phyloP scores from a whole-genome alignment of 305 asterid species.

The Fraxinus albicans region DNA sequence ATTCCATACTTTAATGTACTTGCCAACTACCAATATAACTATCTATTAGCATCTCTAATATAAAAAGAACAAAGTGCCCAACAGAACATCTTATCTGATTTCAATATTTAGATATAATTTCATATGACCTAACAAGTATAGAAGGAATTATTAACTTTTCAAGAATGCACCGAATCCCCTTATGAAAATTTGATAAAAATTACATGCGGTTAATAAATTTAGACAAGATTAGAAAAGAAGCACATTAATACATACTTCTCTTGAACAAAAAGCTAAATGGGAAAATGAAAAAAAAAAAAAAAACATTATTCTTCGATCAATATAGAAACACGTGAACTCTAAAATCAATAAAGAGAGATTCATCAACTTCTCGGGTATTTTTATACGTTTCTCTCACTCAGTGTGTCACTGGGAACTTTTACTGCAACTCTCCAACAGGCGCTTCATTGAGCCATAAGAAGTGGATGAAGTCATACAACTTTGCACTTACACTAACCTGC shows the following conservation, averaged over 20 bases:
- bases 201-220: background rate
- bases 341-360: background rate
- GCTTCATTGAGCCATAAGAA: constrained; percentile 98
- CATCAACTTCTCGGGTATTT: background rate
- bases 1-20: background rate
- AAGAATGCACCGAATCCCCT: background rate
- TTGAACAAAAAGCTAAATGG: background rate
- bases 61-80: background rate
- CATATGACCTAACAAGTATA: background rate
- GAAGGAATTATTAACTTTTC: background rate
- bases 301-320: background rate
- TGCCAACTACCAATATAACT: background rate
- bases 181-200: constrained; percentile 1
- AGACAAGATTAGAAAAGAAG: background rate
- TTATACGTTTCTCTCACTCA: background rate
- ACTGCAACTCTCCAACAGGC: constrained; percentile 95
- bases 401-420: background rate
- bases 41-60: background rate
- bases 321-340: background rate
- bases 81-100: background rate
- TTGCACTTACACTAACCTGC: constrained; percentile 97
- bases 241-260: background rate
- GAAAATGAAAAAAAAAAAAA: constrained; percentile 15
- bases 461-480: constrained; percentile 91
- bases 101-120: background rate